Evolutionary conservation across 169 alveolate species (phyloP).

Genomic region (Plasmodium sp.): DNA sequence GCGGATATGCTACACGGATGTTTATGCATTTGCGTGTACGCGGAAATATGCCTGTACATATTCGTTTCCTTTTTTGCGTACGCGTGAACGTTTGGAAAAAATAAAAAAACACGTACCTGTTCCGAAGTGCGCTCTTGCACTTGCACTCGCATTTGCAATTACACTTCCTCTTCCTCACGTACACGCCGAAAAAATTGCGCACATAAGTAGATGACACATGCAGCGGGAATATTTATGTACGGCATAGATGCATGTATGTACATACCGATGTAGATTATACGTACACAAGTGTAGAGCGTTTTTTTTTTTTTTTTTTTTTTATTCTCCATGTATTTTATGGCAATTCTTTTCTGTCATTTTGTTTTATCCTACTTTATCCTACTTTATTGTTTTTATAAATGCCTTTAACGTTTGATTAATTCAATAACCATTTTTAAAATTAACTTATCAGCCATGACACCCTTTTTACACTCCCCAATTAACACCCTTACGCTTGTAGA

Average conservation of each 20-base stretch:
- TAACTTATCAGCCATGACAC: neutral
- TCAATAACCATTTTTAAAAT: neutral
- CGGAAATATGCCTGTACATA: neutral
- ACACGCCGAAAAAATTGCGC: neutral
- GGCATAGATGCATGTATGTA: neutral
- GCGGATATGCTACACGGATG: neutral
- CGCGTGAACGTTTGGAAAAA: neutral
- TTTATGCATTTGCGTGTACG: neutral
- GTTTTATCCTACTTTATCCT: neutral
- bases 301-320: neutral
- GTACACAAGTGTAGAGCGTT: neutral
- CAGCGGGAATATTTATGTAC: neutral
- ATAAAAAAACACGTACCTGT: neutral
- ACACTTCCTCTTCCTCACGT: neutral
- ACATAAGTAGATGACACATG: neutral
- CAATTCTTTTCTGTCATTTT: neutral
- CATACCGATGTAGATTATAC: constrained; percentile 11
- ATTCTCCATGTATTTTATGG: neutral
- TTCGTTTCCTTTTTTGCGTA: neutral
- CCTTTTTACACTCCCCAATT: neutral
- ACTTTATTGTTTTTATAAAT: neutral
- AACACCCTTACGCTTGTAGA: neutral
- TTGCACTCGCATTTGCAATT: neutral
- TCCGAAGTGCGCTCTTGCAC: neutral
- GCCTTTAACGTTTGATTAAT: neutral